Evolutionary conservation across 805 yeast species (phyloP).

Genomic region (Lipomyces spencermartinsiae): DNA sequence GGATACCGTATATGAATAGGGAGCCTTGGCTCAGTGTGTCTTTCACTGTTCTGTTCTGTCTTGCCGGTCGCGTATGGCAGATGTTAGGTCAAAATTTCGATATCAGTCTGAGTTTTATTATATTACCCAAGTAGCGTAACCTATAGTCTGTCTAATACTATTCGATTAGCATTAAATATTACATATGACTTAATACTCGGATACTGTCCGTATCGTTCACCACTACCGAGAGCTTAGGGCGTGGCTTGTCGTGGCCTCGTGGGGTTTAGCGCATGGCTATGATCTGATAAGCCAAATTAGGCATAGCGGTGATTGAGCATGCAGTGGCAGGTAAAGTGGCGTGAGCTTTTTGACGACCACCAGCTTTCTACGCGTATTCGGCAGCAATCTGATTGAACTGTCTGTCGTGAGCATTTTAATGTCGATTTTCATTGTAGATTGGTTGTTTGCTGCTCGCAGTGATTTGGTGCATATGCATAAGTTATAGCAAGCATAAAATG

Average conservation of each 20-base stretch:
- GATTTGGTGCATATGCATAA: no score
- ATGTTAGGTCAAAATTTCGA: slow-evolving; percentile 1
- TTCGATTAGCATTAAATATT: slow-evolving; percentile 1
- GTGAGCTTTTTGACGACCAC: not conserved
- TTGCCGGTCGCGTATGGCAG: slow-evolving; percentile 2
- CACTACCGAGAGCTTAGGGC: no score
- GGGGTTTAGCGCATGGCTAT: no score
- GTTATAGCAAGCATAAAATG: no score
- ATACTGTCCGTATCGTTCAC: not conserved
- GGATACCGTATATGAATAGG: not conserved
- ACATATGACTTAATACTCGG: not conserved
- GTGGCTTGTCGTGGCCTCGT: no score
- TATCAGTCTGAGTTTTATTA: slow-evolving; percentile 1
- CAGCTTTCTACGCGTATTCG: not conserved
- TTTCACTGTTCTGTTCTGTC: slow-evolving; percentile 6
- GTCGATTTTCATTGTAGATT: no score
- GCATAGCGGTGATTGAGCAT: not conserved
- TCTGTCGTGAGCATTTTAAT: no score
- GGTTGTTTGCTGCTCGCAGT: no score
- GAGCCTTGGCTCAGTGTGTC: slow-evolving; percentile 3
- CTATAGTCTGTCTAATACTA: slow-evolving; percentile 1
- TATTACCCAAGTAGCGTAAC: not conserved
- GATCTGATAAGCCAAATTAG: not conserved
- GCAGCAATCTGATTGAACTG: not conserved
- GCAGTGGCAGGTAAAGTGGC: not conserved